phyloP scores from a whole-genome alignment of 2,329 filamentous ascomycete genomes.

The Lecanicillium sp. region DNA sequence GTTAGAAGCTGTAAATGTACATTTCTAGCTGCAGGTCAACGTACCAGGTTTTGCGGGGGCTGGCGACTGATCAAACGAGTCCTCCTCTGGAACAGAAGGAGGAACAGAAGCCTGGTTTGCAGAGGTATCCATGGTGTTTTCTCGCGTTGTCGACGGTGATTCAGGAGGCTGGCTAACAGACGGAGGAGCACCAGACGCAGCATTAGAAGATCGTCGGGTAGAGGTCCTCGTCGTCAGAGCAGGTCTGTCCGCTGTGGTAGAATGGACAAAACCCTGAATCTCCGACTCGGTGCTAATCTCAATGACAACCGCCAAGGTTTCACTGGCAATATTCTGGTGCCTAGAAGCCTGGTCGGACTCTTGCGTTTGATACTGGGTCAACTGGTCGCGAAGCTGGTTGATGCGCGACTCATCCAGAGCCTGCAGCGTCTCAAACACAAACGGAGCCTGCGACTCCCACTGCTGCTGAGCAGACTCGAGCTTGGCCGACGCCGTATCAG shows the following conservation, averaged over 20 bases:
- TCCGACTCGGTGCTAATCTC: slow-evolving; percentile 83
- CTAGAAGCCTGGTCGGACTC: slow-evolving; percentile 82
- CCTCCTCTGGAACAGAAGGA: slow-evolving; percentile 20
- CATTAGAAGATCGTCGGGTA: slow-evolving; percentile 30
- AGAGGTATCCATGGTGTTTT: slow-evolving; percentile 6
- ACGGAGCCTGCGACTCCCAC: slow-evolving; percentile 92
- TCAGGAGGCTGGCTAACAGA: neutral
- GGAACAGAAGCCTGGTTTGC: neutral
- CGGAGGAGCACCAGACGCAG: neutral
- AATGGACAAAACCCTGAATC: slow-evolving; percentile 61
- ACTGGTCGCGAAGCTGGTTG: slow-evolving; percentile 80
- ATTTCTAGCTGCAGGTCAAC: neutral
- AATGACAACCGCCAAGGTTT: slow-evolving; percentile 71
- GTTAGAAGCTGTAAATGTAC: slow-evolving; percentile 16
- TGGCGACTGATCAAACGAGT: slow-evolving; percentile 16
- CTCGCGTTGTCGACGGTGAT: slow-evolving; percentile 1
- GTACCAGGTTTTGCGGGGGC: slow-evolving; percentile 5
- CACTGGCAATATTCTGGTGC: slow-evolving; percentile 64
- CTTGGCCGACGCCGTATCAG: slow-evolving; percentile 63
- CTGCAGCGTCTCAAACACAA: slow-evolving; percentile 88
- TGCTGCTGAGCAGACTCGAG: slow-evolving; percentile 73
- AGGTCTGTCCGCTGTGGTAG: slow-evolving; percentile 27
- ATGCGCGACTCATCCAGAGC: slow-evolving; percentile 81
- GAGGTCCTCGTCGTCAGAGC: slow-evolving; percentile 28
- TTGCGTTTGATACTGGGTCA: slow-evolving; percentile 90